phyloP scores from a whole-genome alignment of 2,329 filamentous ascomycete genomes.

The Myriosclerotinia curreyana region DNA sequence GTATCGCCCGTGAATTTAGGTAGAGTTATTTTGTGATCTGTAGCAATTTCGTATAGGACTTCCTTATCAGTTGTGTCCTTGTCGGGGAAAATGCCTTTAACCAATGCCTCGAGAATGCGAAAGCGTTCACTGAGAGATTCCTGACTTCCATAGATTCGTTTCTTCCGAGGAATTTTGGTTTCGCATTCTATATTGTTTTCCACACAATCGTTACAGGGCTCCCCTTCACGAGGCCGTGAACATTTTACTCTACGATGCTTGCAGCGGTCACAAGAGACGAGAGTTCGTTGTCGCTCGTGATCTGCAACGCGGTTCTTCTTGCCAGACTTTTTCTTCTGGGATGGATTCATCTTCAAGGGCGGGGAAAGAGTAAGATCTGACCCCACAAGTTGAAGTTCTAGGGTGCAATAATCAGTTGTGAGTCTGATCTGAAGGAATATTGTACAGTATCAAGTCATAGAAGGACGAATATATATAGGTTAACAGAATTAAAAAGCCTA shows the following conservation, averaged over 20 bases:
- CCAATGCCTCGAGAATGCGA: constrained; percentile 44
- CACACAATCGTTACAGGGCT: constrained; percentile 42
- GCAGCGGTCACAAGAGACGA: constrained; percentile 42
- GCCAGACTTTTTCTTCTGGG: constrained; percentile 31
- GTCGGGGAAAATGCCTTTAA: constrained; percentile 44
- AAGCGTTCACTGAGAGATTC: constrained; percentile 46
- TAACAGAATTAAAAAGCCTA: too few relatives aligned
- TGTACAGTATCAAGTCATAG: too few relatives aligned
- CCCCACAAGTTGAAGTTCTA: too few relatives aligned
- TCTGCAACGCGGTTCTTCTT: constrained; percentile 41
- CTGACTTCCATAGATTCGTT: constrained; percentile 46
- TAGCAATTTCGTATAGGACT: constrained; percentile 43
- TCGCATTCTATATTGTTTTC: constrained; percentile 43
- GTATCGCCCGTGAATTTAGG: constrained; percentile 38
- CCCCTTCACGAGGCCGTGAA: constrained; percentile 35
- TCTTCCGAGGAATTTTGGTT: constrained; percentile 45
- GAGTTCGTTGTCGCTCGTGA: constrained; percentile 40
- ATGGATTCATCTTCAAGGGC: constrained; percentile 22
- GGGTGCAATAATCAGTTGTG: too few relatives aligned
- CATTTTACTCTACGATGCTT: constrained; percentile 42
- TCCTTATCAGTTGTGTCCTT: constrained; percentile 43
- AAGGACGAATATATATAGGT: too few relatives aligned
- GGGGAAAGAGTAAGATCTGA: neutral
- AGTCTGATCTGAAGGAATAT: too few relatives aligned
- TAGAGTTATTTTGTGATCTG: constrained; percentile 42